Evolutionary conservation across 306 rosid species (phyloP).

Genomic region (Cotoneaster glaucophyllus): DNA sequence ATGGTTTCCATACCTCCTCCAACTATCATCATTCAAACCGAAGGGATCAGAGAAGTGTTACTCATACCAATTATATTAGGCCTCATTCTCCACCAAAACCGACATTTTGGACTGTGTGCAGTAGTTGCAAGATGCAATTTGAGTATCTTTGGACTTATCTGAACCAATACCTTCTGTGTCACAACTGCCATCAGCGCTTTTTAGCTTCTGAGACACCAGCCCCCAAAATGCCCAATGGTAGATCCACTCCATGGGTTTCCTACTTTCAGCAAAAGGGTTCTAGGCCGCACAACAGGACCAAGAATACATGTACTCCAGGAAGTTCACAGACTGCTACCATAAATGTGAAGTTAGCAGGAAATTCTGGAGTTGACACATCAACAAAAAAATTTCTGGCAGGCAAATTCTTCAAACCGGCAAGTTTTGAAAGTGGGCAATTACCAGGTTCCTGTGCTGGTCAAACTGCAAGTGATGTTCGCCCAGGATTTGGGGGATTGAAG

Average conservation of each 20-base stretch:
- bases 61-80: slow-evolving; percentile 22
- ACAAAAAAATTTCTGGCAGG: slow-evolving; percentile 21
- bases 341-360: slow-evolving; percentile 16
- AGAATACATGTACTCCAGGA: slow-evolving; percentile 25
- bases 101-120: slow-evolving; percentile 78
- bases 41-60: slow-evolving; percentile 22
- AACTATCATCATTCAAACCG: slow-evolving; percentile 17
- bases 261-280: slow-evolving; percentile 26
- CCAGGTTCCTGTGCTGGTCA: slow-evolving; percentile 34
- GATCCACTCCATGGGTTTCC: slow-evolving; percentile 27
- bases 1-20: slow-evolving; percentile 23
- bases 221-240: slow-evolving; percentile 23
- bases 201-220: slow-evolving; percentile 42
- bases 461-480: slow-evolving; percentile 24
- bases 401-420: slow-evolving; percentile 22
- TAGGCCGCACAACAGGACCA: slow-evolving; percentile 25
- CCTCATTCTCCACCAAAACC: slow-evolving; percentile 11
- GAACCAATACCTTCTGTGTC: slow-evolving; percentile 38
- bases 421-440: slow-evolving; percentile 15
- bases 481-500: slow-evolving; percentile 35
- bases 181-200: slow-evolving; percentile 42
- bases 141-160: slow-evolving; percentile 41
- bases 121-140: slow-evolving; percentile 42
- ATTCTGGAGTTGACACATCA: slow-evolving; percentile 10
- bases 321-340: slow-evolving; percentile 25